Evolutionary conservation across 75 land plant species (phyloP), one percentile per base, ranked within the genome.

Genomic region (Sequoia sempervirens): DNA sequence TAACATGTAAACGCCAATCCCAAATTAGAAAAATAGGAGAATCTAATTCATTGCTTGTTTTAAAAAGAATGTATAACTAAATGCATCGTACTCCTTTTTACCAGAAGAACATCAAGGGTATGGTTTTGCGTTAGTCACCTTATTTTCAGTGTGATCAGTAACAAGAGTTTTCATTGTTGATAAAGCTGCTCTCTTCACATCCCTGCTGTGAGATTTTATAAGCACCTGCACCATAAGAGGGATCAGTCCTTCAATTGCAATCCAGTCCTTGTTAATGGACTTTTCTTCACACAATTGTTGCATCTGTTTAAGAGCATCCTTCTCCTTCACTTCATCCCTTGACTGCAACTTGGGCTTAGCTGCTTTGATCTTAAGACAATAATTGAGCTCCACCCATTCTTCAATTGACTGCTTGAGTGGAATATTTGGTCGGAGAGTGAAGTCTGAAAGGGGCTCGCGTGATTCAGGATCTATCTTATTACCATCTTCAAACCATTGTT

Each of bases 321-420:
- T 52, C 14, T 84, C 75, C 34, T 73, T 53, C 40, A 80, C 43
- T n/a, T 85, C 90, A 2, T 80, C 82, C 9, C 74, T 87, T 26
- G 88, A 86, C 14, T 80, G 82, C 54, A 92, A 72, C 75, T 84
- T 89, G n/a, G 38, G 47, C 85, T 87, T 92, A 14, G 84, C 86
- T 82, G 83, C 83, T 81, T 86, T 88, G 73, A 92, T 87, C 38
- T 86, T 87, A 14, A 89, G 88, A 74, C 94, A 92, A 68, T 89
- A 91, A 82, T 92, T 92, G 38, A 70, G 75, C 50, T 92, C 91
- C n/a, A 83, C 81, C 94, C 94, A 92, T 81, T 92, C 93, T 84
- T 89, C 87, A 81, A 92, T 92, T 80, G 91, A 88, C 79, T 89
- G 86, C 78, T 84, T 91, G 56, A 92, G 38, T 8, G 82, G 84